Percentiles rank a stretch among this genome's conserved stretches.
These are phyloP conservation scores for Gracilaria caudata DNA, from an alignment of 23 red algal species.

Conservation along the genomic window DNA sequence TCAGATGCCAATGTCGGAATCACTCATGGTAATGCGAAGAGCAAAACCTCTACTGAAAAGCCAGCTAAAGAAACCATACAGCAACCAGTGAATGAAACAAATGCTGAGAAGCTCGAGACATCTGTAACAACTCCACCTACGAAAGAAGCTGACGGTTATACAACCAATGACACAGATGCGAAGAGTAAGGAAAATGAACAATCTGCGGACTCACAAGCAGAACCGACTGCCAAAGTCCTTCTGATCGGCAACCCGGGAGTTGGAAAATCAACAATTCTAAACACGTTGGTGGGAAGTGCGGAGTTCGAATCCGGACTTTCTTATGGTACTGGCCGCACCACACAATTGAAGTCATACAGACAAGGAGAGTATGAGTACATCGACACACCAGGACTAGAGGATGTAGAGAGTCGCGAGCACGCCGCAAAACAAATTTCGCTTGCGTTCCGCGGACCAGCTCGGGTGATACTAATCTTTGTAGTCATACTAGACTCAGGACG, in stretches of 20 bases:
- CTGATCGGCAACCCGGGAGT: constrained; percentile 1
- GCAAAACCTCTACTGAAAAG: neutral
- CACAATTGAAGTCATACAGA: neutral
- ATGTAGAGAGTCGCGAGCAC: neutral
- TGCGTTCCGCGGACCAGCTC: neutral
- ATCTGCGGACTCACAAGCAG: neutral
- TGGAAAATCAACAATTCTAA: constrained; percentile 20
- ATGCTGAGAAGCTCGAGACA: neutral
- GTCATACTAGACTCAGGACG: neutral
- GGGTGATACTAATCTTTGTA: neutral
- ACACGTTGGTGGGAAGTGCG: constrained; percentile 7
- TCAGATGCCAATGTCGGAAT: neutral
- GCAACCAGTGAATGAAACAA: neutral
- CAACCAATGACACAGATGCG: neutral
- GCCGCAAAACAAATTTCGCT: constrained; percentile 1
- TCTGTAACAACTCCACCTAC: neutral
- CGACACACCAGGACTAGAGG: constrained; percentile 9
- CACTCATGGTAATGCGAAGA: neutral
- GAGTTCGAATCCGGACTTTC: neutral
- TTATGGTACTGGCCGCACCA: neutral
- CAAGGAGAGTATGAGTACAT: neutral
- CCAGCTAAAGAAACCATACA: neutral
- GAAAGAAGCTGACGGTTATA: neutral
- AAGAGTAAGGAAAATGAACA: neutral
- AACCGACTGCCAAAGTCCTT: neutral